Base-by-base conservation (phyloP, 2,329 filamentous ascomycete species). In the Colletotrichum tamarilloi region DNA sequence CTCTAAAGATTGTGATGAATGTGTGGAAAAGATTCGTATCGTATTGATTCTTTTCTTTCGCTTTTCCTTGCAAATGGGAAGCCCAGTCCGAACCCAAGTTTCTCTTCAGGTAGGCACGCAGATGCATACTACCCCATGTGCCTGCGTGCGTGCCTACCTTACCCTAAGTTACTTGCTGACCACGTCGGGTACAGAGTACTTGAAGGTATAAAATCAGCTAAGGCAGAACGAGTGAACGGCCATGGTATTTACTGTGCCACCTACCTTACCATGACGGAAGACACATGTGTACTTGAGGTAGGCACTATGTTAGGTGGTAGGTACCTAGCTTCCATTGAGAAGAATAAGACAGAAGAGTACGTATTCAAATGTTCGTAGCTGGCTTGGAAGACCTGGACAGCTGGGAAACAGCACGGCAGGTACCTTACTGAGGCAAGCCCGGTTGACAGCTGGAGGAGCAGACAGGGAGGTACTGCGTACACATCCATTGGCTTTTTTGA, bases 401-500 rank as follows among this genome's bases (percentile, higher is more conserved):
- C 46, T 64, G 49, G 19, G 19, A 49, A 49, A 49, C 4, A 49
- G 42, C 38, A 42, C 16, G 30, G 30, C 30, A 42, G 38, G 38
- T 35, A 35, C 32, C 9, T 19, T 19, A 42, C 38, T 42, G 38
- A 42, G 38, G 38, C 38, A 42, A 7, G 38, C 38, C 38, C 16
- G 42, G 28, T 30, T 55, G 62, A 38, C 62, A 42, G 26, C 26
- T 26, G 26, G 26, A 26, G 62, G n/a, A 38, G 67, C 52, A 35
- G 63, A 60, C 30, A 46, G 57, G 22, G 30, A 52, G 42, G 35
- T 46, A 32, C 30, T 32, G 30, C 30, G 30, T 32, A 67, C 42
- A 59, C 60, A 26, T 22, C 60, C 71, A 71, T 73, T 73, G 71
- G 71, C 32, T 38, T 64, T 73, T 73, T 71, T 79, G 77, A 79